Conservation (phyloP, 768 basidiomycete genomes). For the Trametes meyenii region DNA sequence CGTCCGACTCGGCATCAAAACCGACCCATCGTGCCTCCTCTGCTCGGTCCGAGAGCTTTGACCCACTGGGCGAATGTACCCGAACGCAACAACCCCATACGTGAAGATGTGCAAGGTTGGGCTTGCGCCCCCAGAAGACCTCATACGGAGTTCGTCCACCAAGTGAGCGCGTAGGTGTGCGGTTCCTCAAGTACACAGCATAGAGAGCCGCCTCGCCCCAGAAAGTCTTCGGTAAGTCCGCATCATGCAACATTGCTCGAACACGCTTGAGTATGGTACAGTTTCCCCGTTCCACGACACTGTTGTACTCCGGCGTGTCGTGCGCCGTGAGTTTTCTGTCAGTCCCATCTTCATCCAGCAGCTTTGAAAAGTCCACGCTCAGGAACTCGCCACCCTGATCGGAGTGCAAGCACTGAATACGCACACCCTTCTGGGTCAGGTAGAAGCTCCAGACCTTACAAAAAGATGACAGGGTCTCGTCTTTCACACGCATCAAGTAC, state of each 20-base stretch:
- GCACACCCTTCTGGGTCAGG: constrained; percentile 36
- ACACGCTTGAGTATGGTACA: constrained; percentile 29
- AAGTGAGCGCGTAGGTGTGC: constrained; percentile 19
- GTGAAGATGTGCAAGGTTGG: constrained; percentile 22
- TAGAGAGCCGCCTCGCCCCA: constrained; percentile 36
- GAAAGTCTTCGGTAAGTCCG: constrained; percentile 26
- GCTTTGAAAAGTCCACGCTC: constrained; percentile 32
- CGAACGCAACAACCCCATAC: constrained; percentile 20
- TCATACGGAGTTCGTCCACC: constrained; percentile 27
- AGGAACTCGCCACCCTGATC: constrained; percentile 44
- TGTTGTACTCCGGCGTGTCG: constrained; percentile 47
- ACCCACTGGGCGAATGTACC: constrained; percentile 2
- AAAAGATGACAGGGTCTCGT: constrained; percentile 38
- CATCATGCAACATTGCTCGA: constrained; percentile 32
- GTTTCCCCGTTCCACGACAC: constrained; percentile 39
- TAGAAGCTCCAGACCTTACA: constrained; percentile 38
- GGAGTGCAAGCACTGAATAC: constrained; percentile 39
- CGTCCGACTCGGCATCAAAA: constrained; percentile 29
- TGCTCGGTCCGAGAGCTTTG: constrained; percentile 13
- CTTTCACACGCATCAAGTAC: constrained; percentile 39
- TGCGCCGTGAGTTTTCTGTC: constrained; percentile 41
- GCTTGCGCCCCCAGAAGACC: constrained; percentile 19
- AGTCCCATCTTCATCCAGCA: constrained; percentile 43
- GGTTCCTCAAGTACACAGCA: constrained; percentile 28
- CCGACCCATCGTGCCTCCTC: constrained; percentile 19